phyloP scores from a whole-genome alignment of 1,139 yeast genomes.

The Debaryomyces udenii region DNA sequence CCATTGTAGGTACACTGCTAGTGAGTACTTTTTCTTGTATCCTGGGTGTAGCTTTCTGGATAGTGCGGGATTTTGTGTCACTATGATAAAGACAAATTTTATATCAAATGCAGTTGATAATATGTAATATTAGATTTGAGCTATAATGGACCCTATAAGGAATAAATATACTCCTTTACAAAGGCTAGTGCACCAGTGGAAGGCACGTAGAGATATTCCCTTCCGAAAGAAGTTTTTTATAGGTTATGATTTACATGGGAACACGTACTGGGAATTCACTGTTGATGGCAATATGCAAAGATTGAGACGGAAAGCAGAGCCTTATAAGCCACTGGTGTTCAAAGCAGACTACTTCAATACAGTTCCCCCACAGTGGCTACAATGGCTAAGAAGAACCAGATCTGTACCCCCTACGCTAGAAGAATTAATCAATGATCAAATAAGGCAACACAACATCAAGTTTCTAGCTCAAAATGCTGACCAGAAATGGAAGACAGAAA shows the following conservation, averaged over 20 bases:
- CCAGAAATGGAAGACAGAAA: conserved; percentile 55
- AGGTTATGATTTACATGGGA: conserved; percentile 81
- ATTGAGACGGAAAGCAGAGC: conserved; percentile 55
- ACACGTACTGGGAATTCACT: conserved; percentile 82
- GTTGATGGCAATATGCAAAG: conserved; percentile 50
- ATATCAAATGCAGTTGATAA: not conserved
- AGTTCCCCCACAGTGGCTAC: conserved; percentile 76
- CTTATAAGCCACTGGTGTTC: conserved; percentile 41
- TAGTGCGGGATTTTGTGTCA: conserved; percentile 16
- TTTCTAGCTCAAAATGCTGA: conserved; percentile 63
- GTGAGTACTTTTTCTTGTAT: too few relatives aligned
- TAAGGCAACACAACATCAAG: conserved; percentile 58
- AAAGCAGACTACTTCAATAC: conserved; percentile 53
- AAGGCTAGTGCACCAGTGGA: conserved; percentile 59
- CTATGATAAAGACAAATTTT: conserved; percentile 22
- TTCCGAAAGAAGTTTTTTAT: conserved; percentile 59
- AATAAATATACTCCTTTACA: conserved; percentile 43
- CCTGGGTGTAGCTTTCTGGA: not conserved
- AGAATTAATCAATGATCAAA: conserved; percentile 61
- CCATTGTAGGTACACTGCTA: not conserved
- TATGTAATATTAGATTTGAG: not conserved
- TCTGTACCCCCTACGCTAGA: conserved; percentile 59
- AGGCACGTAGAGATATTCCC: conserved; percentile 64
- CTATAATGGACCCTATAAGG: conserved; percentile 38
- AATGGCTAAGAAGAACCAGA: conserved; percentile 75